Evolutionary conservation across 208 protist genomes (phyloP).

Genomic region (Wallacemonas sp.): DNA sequence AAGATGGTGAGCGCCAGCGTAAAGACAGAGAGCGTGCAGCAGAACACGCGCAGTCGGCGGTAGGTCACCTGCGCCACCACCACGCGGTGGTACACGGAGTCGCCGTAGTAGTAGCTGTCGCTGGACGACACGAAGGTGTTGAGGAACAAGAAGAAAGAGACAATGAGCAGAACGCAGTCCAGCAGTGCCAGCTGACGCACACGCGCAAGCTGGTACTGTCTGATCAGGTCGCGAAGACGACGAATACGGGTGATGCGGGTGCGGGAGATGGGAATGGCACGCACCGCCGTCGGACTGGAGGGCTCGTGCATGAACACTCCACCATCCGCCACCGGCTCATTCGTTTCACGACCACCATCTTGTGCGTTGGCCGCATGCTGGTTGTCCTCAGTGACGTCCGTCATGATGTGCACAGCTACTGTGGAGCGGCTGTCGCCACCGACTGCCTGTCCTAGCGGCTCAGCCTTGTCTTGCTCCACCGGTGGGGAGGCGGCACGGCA

Average conservation of each 20-base stretch:
- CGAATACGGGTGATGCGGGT: constrained; percentile 7
- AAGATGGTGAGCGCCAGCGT: not conserved
- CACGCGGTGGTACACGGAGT: too few species aligned
- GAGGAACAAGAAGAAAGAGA: constrained; percentile 3
- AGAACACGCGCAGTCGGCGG: not conserved
- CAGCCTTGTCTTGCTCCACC: not conserved
- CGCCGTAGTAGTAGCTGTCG: too few species aligned
- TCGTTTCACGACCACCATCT: not conserved
- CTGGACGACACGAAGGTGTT: not conserved
- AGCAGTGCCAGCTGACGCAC: constrained; percentile 5
- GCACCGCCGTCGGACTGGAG: not conserved
- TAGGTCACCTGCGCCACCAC: not conserved
- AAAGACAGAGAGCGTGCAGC: not conserved
- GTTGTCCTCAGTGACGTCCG: not conserved
- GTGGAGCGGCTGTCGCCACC: too few species aligned
- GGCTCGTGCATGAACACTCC: not conserved
- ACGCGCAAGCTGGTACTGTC: constrained; percentile 7
- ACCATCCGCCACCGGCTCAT: not conserved
- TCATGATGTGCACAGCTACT: not conserved
- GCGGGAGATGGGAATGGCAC: constrained; percentile 5
- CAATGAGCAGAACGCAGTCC: not conserved
- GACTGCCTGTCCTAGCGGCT: too few species aligned
- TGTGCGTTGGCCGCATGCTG: not conserved
- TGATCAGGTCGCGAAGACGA: constrained; percentile 1
- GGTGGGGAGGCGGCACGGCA: not conserved